Conservation (phyloP, 306 rosid genomes). For the Myrica gale region DNA sequence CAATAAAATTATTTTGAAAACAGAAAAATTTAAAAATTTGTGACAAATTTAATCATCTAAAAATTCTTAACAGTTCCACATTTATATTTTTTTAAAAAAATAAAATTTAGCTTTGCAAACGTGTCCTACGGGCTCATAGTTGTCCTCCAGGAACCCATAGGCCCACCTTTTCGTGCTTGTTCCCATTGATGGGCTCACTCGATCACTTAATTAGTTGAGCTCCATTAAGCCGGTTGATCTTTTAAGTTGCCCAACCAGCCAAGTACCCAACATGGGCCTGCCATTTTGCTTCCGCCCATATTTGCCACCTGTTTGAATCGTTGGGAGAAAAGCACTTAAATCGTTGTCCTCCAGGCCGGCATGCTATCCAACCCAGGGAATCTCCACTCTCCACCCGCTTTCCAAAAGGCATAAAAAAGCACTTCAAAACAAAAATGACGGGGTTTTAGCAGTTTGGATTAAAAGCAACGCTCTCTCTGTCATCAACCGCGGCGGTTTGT, state of each 20-base stretch:
- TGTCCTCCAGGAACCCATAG: too few species aligned
- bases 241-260: background rate
- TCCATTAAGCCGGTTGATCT: too few species aligned
- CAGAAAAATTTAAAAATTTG: too few species aligned
- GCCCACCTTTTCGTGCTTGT: background rate
- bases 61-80: too few species aligned
- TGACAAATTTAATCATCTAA: too few species aligned
- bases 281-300: background rate
- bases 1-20: too few species aligned
- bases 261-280: background rate
- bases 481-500: background rate
- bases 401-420: background rate
- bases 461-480: background rate
- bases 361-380: background rate
- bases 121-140: too few species aligned
- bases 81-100: too few species aligned
- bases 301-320: too few species aligned
- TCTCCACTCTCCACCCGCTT: background rate
- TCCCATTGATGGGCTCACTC: background rate
- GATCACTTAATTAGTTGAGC: background rate
- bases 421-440: constrained; percentile 31
- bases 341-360: background rate
- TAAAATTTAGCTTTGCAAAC: too few species aligned
- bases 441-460: background rate
- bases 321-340: background rate